Base-by-base conservation (phyloP, 2,329 filamentous ascomycete genomes). In the Arthrobotrys sphaeroides region DNA sequence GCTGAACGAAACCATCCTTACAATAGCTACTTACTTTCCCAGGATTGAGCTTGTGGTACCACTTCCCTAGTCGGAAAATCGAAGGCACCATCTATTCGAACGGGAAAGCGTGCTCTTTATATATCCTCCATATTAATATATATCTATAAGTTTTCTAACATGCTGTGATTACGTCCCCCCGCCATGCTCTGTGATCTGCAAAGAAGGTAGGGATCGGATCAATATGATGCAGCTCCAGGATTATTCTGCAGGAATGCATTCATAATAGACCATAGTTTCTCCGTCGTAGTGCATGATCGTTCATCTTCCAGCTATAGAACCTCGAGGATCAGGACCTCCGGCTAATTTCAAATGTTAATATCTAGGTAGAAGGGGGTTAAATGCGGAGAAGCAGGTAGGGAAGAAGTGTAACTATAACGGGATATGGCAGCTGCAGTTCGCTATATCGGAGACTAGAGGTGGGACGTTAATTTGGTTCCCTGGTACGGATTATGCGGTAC, bases 1-100 rank as follows among this genome's bases (percentile, higher is more conserved):
- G 28, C 62, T 62, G n/a, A 74, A 55, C 16, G 70, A 68, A 47
- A 74, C 62, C 70, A 74, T 74, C 53, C 55, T 68, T 64, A 22
- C 51, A 36, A 31, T 18, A 28, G 22, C 26, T 45, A 45, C 1
- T 57, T 45, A 45, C 1, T 57, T 43, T 43, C 40, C 38, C 36
- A 53, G 45, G 28, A 55, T 40, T 2, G 38, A 69, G 42, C 57
- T 55, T 45, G 38, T 40, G 31, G 55, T 70, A 53, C 42, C n/a
- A n/a, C 18, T 60, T 38, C 49, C 40, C 64, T 60, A 24, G 28
- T 18, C 42, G 10, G 10, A 49, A 4, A 57, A 16, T n/a, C n/a
- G 47, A 45, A 31, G 36, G 3, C 20, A 7, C 36, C 7, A 16
- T 33, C 12, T 13, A 24, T 53, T 40, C 5, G 4, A 26, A 9